phyloP scores from a whole-genome alignment of 257 asterid genomes.

The Datura wrightii region DNA sequence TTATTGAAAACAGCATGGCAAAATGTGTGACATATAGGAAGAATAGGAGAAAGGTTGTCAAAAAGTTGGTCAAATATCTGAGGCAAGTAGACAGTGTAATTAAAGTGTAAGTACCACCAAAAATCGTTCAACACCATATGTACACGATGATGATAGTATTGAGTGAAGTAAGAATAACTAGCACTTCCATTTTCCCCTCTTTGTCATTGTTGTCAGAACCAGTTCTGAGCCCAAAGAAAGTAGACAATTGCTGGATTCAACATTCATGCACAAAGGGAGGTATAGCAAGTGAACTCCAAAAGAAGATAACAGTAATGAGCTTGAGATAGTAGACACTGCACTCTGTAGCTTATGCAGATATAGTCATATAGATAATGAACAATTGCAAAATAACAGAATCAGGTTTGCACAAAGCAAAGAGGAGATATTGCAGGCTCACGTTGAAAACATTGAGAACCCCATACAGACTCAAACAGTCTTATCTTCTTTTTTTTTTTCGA shows the following conservation, averaged over 20 bases:
- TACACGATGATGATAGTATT: too few species aligned
- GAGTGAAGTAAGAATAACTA: neutral
- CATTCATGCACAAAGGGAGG: constrained; percentile 1
- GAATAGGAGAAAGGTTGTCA: too few species aligned
- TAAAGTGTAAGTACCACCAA: too few species aligned
- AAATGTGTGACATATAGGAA: too few species aligned
- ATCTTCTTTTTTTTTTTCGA: too few species aligned
- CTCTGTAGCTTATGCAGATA: neutral
- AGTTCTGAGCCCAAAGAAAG: neutral
- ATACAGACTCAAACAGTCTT: neutral
- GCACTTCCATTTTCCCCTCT: neutral
- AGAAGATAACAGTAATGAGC: constrained; percentile 6
- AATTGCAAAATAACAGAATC: neutral
- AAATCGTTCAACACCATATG: too few species aligned
- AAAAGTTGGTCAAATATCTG: too few species aligned
- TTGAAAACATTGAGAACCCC: constrained; percentile 37
- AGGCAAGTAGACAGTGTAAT: too few species aligned
- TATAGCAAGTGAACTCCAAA: constrained; percentile 23
- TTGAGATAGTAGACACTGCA: neutral
- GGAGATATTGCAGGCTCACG: constrained; percentile 38
- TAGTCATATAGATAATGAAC: neutral
- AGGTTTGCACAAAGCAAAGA: constrained; percentile 1
- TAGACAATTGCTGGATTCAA: neutral
- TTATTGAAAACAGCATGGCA: too few species aligned
- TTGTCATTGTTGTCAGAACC: neutral